Evolutionary conservation across 768 basidiomycete species (phyloP).

Genomic region (Austroboletus eburneus): DNA sequence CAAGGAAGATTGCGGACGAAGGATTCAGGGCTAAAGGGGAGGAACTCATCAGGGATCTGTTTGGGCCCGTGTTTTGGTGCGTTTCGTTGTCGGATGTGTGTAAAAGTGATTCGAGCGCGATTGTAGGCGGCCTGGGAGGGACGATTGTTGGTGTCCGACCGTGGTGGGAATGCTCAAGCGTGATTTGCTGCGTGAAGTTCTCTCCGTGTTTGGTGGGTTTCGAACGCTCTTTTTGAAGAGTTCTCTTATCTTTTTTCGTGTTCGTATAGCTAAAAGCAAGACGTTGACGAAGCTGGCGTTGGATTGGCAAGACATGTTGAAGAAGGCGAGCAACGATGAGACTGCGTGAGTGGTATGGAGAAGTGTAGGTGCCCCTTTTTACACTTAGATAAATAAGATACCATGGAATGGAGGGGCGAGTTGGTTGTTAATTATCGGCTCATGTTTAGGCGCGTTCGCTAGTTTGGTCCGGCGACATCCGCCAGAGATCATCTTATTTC

Average conservation of each 20-base stretch:
- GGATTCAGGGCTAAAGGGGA: constrained; percentile 86
- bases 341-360: constrained; percentile 11
- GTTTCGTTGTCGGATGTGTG: constrained; percentile 26
- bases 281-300: constrained; percentile 67
- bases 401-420: background rate
- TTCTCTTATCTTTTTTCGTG: constrained; percentile 5
- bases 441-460: constrained; percentile 2
- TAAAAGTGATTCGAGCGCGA: constrained; percentile 1
- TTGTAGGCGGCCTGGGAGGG: constrained; percentile 61
- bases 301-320: constrained; percentile 81
- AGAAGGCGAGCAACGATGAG: constrained; percentile 56
- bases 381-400: too few relatives aligned
- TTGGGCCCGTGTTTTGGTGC: constrained; percentile 87
- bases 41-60: constrained; percentile 85
- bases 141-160: constrained; percentile 62
- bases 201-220: constrained; percentile 69
- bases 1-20: constrained; percentile 84
- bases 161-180: constrained; percentile 74
- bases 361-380: background rate
- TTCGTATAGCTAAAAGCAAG: constrained; percentile 60
- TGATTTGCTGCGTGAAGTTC: constrained; percentile 77
- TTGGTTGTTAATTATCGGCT: too few relatives aligned
- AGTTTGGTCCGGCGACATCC: constrained; percentile 3
- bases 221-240: background rate
- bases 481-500: background rate